Percentiles rank a stretch among this genome's conserved stretches.
These are phyloP conservation scores for Coix lacrymajobi DNA, from an alignment of 176 grass and related monocot genomes.

Conservation along the genomic window DNA sequence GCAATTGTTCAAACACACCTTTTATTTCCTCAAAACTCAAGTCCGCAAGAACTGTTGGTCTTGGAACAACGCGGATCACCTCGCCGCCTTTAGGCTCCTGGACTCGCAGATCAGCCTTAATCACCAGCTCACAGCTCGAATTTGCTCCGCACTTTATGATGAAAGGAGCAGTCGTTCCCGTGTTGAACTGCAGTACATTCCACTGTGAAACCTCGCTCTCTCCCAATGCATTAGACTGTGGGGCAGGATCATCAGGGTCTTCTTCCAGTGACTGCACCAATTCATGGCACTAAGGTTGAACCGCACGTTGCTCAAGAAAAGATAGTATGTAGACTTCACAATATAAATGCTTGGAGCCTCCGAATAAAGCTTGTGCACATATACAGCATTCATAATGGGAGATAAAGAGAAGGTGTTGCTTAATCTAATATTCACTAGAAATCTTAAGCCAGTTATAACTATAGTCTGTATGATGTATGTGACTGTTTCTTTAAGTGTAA, in stretches of 20 bases:
- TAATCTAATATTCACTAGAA: neutral
- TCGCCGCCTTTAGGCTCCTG: conserved; percentile 89
- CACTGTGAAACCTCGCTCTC: conserved; percentile 87
- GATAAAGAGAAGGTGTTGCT: neutral
- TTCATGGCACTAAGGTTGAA: neutral
- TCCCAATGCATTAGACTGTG: conserved; percentile 41
- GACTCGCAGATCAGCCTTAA: conserved; percentile 71
- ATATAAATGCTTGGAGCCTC: neutral
- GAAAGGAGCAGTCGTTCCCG: conserved; percentile 78
- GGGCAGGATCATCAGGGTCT: conserved; percentile 51
- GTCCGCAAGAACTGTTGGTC: conserved; percentile 69
- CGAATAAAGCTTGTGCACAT: neutral
- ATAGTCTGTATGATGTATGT: neutral
- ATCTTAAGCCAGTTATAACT: neutral
- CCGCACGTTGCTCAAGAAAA: neutral
- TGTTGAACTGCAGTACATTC: conserved; percentile 97
- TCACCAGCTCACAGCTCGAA: conserved; percentile 76
- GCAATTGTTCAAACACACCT: conserved; percentile 67
- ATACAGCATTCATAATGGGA: neutral
- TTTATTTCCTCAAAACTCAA: conserved; percentile 92
- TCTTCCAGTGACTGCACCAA: conserved; percentile 65
- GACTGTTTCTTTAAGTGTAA: neutral
- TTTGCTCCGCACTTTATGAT: conserved; percentile 98
- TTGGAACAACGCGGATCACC: conserved; percentile 82
- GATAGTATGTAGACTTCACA: neutral